phyloP scores from a whole-genome alignment of 176 grass and related monocot species.

The Aegilops sharonensis region DNA sequence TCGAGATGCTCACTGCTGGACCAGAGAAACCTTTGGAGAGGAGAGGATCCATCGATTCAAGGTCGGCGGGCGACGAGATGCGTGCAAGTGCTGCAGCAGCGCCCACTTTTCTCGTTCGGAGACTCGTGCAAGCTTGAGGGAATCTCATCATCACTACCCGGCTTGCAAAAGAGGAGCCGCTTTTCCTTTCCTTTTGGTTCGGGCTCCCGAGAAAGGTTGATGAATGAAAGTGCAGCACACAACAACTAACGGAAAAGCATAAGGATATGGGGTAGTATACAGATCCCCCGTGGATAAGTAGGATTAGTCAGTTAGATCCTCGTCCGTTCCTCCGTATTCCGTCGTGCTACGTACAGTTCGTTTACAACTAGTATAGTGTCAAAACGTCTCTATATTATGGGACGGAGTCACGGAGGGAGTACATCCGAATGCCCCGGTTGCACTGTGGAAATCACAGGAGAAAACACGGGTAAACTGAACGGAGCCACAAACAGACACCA shows the following conservation, averaged over 20 bases:
- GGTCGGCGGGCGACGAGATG: constrained; percentile 10
- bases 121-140: background rate
- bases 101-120: background rate
- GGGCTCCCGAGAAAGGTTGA: background rate
- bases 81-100: background rate
- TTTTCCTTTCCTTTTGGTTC: constrained; percentile 18
- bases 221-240: background rate
- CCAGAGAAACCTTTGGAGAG: constrained; percentile 5
- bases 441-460: background rate
- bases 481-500: too few species aligned
- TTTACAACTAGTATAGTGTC: background rate
- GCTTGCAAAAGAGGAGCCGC: background rate
- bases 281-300: background rate
- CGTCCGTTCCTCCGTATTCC: too few species aligned
- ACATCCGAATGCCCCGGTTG: too few species aligned
- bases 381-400: too few species aligned
- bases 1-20: constrained; percentile 8
- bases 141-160: background rate
- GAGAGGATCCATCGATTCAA: background rate
- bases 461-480: too few species aligned
- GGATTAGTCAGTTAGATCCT: too few species aligned
- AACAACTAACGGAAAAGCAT: background rate
- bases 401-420: too few species aligned
- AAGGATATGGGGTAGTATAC: too few species aligned
- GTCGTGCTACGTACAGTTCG: too few species aligned